phyloP scores from a whole-genome alignment of 768 basidiomycete genomes.

The Kwoniella dendrophila region DNA sequence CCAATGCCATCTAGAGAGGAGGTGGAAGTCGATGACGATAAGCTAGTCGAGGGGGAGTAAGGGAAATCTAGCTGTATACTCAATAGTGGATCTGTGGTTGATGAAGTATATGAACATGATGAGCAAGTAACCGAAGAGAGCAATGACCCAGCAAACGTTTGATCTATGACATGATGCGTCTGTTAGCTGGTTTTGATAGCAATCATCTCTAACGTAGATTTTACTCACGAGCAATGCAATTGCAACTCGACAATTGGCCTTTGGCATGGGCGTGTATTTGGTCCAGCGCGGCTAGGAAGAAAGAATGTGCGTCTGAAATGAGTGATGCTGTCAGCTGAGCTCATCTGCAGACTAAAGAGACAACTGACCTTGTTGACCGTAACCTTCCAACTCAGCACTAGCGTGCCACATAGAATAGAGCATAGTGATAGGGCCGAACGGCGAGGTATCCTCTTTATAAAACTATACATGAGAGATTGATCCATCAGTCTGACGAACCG shows the following conservation, averaged over 20 bases:
- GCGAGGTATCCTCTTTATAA: conserved; percentile 61
- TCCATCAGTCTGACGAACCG: neutral
- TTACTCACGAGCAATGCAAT: conserved; percentile 76
- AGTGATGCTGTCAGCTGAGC: neutral
- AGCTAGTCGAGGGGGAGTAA: conserved; percentile 25
- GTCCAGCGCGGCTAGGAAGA: conserved; percentile 65
- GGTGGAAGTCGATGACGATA: conserved; percentile 5
- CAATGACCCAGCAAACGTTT: conserved; percentile 80
- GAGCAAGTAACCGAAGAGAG: conserved; percentile 90
- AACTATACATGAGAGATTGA: conserved; percentile 52
- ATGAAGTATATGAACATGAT: conserved; percentile 74
- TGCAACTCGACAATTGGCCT: conserved; percentile 78
- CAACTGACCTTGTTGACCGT: conserved; percentile 94
- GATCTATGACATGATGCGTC: conserved; percentile 57
- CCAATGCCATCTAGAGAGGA: conserved; percentile 57
- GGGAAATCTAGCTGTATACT: conserved; percentile 86
- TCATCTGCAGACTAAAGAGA: neutral
- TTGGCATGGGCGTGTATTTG: conserved; percentile 80
- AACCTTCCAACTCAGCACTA: conserved; percentile 79
- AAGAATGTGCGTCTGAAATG: conserved; percentile 53
- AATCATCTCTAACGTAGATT: neutral
- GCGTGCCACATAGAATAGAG: conserved; percentile 78
- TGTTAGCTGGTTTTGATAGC: neutral
- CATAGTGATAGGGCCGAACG: conserved; percentile 80
- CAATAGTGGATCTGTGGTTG: conserved; percentile 82